Base-by-base conservation (phyloP, 2,329 filamentous ascomycete genomes). In the Fusarium torreyae region DNA sequence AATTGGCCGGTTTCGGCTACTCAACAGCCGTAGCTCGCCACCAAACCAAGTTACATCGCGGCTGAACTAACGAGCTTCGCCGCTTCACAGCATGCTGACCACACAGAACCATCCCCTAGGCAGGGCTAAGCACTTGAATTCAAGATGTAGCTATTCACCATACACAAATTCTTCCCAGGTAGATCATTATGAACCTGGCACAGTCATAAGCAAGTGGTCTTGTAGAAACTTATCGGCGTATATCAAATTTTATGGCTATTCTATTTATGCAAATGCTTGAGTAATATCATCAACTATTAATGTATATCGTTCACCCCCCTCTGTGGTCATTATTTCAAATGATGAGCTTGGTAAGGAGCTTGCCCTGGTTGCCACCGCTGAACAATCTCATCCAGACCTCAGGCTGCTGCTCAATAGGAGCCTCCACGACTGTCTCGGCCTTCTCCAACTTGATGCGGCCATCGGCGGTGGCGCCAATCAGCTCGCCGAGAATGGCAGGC, bases 271-370 rank as follows among this genome's bases (percentile, higher is more conserved):
- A 33, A 59, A 34, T 53, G 24, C 31, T 13, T 33, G 42, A 46
- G 36, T 40, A 59, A 33, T 39, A 28, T 40, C 5, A 34, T 60
- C 26, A 26, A 20, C 46, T 46, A 36, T 65, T 15, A 22, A 24
- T 45, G 3, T 43, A 22, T 51, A 36, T 46, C 7, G 15, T 43
- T 17, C 26, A 24, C 15, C 20, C 18, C n/a, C 7, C 15, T 17
- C 7, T 5, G 8, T n/a, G n/a, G 24, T 13, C 36, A 7, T 24
- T 24, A 24, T 20, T 26, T 50, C 61, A 75, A 8, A 70, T 14
- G 31, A 74, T 63, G 31, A 76, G 61, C 65, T 75, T 75, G 17
- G 74, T 76, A 7, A 76, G 63, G 9, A 74, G 71, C 67, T 76
- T 76, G 22, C 74, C 74, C 62, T 75, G 72, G 54, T 76, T 76